phyloP scores from a whole-genome alignment of 2,329 filamentous ascomycete genomes.

The Pseudogymnoascus sp. region DNA sequence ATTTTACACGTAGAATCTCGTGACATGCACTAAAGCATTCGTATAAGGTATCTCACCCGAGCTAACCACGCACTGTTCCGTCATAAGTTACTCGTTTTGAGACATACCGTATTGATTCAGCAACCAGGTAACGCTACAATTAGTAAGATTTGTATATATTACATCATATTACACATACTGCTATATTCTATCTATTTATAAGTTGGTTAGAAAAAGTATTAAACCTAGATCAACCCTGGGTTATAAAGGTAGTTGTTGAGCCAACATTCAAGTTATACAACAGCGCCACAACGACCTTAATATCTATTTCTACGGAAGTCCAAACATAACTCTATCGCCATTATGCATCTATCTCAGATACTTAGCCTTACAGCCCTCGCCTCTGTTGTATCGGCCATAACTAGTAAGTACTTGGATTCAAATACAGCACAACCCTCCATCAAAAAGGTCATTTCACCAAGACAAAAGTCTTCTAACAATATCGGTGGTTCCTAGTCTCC shows the following conservation, averaged over 20 bases:
- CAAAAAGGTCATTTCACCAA: neutral
- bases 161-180: neutral
- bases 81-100: neutral
- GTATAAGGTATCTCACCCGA: neutral
- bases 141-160: neutral
- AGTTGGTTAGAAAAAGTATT: neutral
- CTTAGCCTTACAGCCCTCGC: neutral
- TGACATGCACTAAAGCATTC: neutral
- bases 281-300: neutral
- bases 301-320: neutral
- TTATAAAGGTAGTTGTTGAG: neutral
- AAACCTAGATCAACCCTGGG: neutral
- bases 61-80: neutral
- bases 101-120: neutral
- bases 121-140: neutral
- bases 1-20: neutral
- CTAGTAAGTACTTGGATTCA: neutral
- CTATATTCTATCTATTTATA: neutral
- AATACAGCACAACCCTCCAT: neutral
- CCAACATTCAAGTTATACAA: neutral
- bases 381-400: neutral
- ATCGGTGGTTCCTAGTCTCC: constrained; percentile 40
- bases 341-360: neutral
- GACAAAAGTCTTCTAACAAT: neutral
- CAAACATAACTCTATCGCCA: neutral